Conservation (phyloP, 768 basidiomycete genomes). For the Lactifluus hygrophoroides region DNA sequence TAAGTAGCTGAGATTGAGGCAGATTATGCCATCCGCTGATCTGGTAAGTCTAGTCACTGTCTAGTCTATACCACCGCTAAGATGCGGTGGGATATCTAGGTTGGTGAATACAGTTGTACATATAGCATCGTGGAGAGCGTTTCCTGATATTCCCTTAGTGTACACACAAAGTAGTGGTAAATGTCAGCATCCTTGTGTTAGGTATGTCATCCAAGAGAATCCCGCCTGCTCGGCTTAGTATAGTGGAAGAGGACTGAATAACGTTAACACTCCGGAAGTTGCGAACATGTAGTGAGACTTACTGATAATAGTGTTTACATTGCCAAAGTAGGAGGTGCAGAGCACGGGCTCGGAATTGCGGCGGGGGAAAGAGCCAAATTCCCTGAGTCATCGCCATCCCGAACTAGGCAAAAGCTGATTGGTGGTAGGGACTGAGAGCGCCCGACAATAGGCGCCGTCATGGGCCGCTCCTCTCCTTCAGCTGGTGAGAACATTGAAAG, state of each 20-base stretch:
- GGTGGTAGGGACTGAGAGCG: conserved; percentile 14
- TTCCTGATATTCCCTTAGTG: not conserved
- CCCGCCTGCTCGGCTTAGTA: not conserved
- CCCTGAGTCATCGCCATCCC: conserved; percentile 6
- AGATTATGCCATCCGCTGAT: not conserved
- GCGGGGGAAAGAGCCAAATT: not conserved
- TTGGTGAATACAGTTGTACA: conserved; percentile 11
- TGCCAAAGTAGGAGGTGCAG: conserved; percentile 14
- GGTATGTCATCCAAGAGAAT: not conserved
- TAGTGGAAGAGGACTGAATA: not conserved
- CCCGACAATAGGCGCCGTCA: not conserved
- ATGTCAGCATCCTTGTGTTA: not conserved
- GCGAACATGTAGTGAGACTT: not conserved
- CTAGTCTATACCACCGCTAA: conserved; percentile 14
- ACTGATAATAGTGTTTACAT: not conserved
- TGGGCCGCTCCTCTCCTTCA: conserved; percentile 7
- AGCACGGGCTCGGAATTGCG: conserved; percentile 7
- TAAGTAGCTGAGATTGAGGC: not conserved
- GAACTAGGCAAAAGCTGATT: conserved; percentile 5
- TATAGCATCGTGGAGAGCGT: not conserved
- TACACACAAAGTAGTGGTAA: conserved; percentile 3
- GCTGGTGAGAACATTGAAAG: conserved; percentile 5
- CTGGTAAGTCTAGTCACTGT: conserved; percentile 11
- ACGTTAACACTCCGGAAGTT: not conserved
- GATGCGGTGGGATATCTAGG: conserved; percentile 8